These are phyloP conservation scores for Globisporangium parvum DNA, from an alignment of 352 stramenopile genomes.

Conservation along the genomic window DNA sequence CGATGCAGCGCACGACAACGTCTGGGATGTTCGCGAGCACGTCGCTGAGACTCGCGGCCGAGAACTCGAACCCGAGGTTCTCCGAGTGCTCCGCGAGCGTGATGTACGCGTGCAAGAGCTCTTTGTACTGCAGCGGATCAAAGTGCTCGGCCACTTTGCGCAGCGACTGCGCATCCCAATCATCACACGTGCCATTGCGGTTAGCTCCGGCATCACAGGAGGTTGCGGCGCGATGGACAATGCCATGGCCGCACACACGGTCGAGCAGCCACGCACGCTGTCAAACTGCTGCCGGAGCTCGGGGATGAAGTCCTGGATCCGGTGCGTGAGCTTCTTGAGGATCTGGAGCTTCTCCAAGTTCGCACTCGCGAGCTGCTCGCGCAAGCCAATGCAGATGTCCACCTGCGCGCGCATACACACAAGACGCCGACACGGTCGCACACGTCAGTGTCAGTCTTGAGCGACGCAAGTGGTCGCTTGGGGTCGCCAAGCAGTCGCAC, in stretches of 20 bases:
- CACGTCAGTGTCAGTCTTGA: too few species aligned
- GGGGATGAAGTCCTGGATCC: conserved; percentile 71
- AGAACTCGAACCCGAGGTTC: conserved; percentile 77
- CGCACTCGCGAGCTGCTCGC: conserved; percentile 31
- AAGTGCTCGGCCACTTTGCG: conserved; percentile 63
- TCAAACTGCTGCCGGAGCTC: conserved; percentile 70
- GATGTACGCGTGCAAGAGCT: conserved; percentile 80
- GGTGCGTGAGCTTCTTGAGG: conserved; percentile 49
- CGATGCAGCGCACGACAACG: conserved; percentile 71
- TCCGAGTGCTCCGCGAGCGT: conserved; percentile 70
- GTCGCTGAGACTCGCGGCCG: conserved; percentile 51
- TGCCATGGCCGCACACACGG: not conserved
- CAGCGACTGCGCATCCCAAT: conserved; percentile 38
- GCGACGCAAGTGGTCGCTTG: too few species aligned
- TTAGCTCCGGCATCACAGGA: not conserved
- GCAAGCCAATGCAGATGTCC: conserved; percentile 63
- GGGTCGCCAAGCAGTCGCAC: conserved; percentile 9
- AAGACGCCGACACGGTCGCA: not conserved
- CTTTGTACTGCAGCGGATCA: conserved; percentile 66
- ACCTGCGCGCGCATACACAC: conserved; percentile 32
- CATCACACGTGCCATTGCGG: not conserved
- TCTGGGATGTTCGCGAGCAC: conserved; percentile 74
- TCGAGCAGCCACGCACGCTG: conserved; percentile 24
- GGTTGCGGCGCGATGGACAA: not conserved
- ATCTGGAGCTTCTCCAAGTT: conserved; percentile 53